Base-by-base conservation (phyloP, 371 early-diverging fungal genomes). In the Blastocladiella emersonii region DNA sequence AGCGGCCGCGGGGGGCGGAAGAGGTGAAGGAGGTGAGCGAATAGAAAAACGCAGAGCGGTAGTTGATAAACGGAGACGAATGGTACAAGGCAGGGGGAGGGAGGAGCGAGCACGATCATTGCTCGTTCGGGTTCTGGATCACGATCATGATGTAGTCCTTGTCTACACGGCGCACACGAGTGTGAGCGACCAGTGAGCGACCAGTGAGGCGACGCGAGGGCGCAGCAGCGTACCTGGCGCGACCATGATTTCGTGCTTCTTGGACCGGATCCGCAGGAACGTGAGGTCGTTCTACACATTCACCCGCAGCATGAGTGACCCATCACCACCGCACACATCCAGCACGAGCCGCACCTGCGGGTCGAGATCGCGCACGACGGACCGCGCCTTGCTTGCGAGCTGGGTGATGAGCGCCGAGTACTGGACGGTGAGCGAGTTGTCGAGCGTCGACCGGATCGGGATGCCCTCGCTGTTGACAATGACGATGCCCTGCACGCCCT, bases 201-300 rank as follows among this genome's bases (percentile, higher is more conserved):
- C 32, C 1, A 35, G 63, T 48, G 48, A 48, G 39, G 15, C 36
- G 43, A 30, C 61, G 23, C 30, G 30, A 39, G 8, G 37, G n/a
- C n/a, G n/a, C n/a, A n/a, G n/a, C 30, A 41, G 39, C 68, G 62
- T 79, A 88, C 90, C 88, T 56, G 93, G 92, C 7, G 92, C 89
- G 19, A 95, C 81, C 92, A 95, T 91, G 57, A 95, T 87, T 72
- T 95, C 95, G 70, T 93, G 91, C 68, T 90, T 90, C 73, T 90
- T 92, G 19, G 92, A 90, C 51, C 95, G 78, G 35, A 95, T 84
- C 57, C 95, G 80, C 63, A 95, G 67, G 70, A 95, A 95, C n/a
- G 92, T 92, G 61, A 95, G 71, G 41, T 93, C 95, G 68, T 95
- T 92, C 88, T 73, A 64, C 6, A 35, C 15, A 17, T 34, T 4